A percentile compares a stretch with the other conserved stretches of the same genome.
Evolutionary conservation across 2,329 filamentous ascomycete species (phyloP).

Genomic region (Lasiodiplodia hormozganensis): DNA sequence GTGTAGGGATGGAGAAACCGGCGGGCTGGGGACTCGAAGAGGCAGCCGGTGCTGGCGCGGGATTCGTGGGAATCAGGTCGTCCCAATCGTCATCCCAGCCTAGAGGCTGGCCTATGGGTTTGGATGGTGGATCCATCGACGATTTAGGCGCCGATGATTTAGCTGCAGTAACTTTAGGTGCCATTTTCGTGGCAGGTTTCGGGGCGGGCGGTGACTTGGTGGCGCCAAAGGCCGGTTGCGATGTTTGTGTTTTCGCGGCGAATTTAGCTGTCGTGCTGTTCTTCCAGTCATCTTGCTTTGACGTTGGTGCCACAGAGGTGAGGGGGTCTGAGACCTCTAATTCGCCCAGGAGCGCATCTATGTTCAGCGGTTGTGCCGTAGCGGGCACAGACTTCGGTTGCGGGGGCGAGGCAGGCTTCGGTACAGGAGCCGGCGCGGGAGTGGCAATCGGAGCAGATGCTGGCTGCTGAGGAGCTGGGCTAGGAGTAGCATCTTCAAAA

Average conservation of each 20-base stretch:
- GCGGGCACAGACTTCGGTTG: slow-evolving; percentile 30
- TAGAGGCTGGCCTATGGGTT: slow-evolving; percentile 2
- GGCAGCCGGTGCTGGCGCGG: slow-evolving; percentile 25
- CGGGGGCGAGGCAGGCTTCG: slow-evolving; percentile 14
- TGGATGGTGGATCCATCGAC: not conserved
- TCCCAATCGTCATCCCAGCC: slow-evolving; percentile 44
- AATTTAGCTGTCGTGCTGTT: slow-evolving; percentile 26
- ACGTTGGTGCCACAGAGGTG: slow-evolving; percentile 22
- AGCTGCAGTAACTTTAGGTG: slow-evolving; percentile 31
- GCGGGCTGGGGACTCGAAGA: not conserved
- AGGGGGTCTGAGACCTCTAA: slow-evolving; percentile 20
- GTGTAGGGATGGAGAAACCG: slow-evolving; percentile 5
- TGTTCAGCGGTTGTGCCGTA: slow-evolving; percentile 15
- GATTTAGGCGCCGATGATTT: slow-evolving; percentile 1
- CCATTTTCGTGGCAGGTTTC: slow-evolving; percentile 32
- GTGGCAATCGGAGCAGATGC: slow-evolving; percentile 30
- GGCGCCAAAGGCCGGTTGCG: slow-evolving; percentile 6
- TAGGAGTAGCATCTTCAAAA: slow-evolving; percentile 36
- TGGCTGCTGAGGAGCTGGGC: slow-evolving; percentile 4
- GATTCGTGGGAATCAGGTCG: slow-evolving; percentile 39
- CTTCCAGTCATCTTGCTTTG: slow-evolving; percentile 26
- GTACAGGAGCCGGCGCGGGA: not conserved
- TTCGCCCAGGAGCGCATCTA: slow-evolving; percentile 18
- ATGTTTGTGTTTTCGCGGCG: slow-evolving; percentile 12
- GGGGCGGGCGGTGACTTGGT: slow-evolving; percentile 38